Conservation (phyloP, 2,329 filamentous ascomycete species). For the Madurella mycetomatis region DNA sequence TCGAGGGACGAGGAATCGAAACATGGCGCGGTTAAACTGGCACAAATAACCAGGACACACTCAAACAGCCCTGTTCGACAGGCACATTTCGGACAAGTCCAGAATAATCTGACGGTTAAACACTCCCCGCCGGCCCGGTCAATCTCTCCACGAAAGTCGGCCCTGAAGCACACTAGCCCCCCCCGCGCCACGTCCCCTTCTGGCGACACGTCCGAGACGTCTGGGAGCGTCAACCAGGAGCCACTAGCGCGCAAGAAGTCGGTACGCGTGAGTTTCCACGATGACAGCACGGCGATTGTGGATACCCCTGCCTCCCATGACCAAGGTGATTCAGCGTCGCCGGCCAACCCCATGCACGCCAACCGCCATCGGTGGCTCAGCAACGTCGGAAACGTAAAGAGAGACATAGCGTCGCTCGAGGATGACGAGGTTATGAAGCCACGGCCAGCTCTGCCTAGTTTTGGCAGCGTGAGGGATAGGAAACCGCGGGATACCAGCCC, state of each 20-base stretch:
- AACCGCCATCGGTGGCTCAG: conserved; percentile 49
- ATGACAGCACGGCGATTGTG: conserved; percentile 53
- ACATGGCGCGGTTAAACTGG: conserved; percentile 2
- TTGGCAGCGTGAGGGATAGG: conserved; percentile 67
- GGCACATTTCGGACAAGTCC: conserved; percentile 60
- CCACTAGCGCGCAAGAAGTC: conserved; percentile 54
- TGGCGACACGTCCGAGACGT: conserved; percentile 44
- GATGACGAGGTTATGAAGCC: conserved; percentile 69
- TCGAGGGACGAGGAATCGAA: conserved; percentile 10
- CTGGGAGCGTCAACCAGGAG: conserved; percentile 36
- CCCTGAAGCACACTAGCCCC: conserved; percentile 62
- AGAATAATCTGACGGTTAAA: conserved; percentile 52
- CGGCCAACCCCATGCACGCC: conserved; percentile 34
- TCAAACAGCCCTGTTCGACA: conserved; percentile 62
- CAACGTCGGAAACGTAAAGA: conserved; percentile 48
- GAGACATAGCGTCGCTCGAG: conserved; percentile 44
- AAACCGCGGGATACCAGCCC: conserved; percentile 47
- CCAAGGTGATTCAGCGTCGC: conserved; percentile 37
- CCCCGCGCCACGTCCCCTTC: conserved; percentile 50
- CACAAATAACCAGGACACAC: conserved; percentile 33
- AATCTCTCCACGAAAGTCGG: conserved; percentile 72
- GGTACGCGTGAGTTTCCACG: conserved; percentile 74
- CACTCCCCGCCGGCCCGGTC: conserved; percentile 68
- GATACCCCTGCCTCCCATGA: conserved; percentile 41
- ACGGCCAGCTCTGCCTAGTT: conserved; percentile 67